These are phyloP conservation scores for Globisporangium cystogenes DNA, from an alignment of 352 stramenopile species.

Conservation along the genomic window DNA sequence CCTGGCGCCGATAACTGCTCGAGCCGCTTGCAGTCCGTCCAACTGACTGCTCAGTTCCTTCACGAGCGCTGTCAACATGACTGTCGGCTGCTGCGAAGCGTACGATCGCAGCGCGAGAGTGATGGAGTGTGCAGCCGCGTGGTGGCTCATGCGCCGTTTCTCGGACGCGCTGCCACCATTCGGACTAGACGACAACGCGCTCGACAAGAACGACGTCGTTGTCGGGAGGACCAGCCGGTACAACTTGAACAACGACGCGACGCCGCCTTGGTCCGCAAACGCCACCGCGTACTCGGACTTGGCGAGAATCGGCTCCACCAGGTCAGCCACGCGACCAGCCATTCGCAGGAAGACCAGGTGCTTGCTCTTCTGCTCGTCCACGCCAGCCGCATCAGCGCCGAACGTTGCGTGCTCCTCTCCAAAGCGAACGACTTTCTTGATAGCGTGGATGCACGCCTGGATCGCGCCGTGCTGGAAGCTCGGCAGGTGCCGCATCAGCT, in stretches of 20 bases:
- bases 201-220: constrained; percentile 75
- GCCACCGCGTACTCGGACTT: constrained; percentile 90
- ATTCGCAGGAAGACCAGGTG: constrained; percentile 53
- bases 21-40: constrained; percentile 30
- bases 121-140: constrained; percentile 86
- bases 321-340: constrained; percentile 82
- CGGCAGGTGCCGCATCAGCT: constrained; percentile 95
- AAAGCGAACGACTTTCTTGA: constrained; percentile 89
- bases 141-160: constrained; percentile 55
- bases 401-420: constrained; percentile 39
- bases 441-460: constrained; percentile 81
- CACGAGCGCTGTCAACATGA: constrained; percentile 64
- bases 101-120: constrained; percentile 87
- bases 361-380: constrained; percentile 2
- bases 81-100: constrained; percentile 81
- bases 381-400: background rate
- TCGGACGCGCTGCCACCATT: constrained; percentile 1
- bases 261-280: constrained; percentile 90
- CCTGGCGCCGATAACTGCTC: constrained; percentile 32
- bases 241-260: constrained; percentile 86
- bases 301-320: constrained; percentile 93
- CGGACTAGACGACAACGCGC: constrained; percentile 16
- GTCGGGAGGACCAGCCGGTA: constrained; percentile 86
- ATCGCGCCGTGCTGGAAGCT: constrained; percentile 84
- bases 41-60: constrained; percentile 55